These are phyloP conservation scores for Tuber calosporum DNA, from an alignment of 495 filamentous ascomycete species.

Conservation along the genomic window DNA sequence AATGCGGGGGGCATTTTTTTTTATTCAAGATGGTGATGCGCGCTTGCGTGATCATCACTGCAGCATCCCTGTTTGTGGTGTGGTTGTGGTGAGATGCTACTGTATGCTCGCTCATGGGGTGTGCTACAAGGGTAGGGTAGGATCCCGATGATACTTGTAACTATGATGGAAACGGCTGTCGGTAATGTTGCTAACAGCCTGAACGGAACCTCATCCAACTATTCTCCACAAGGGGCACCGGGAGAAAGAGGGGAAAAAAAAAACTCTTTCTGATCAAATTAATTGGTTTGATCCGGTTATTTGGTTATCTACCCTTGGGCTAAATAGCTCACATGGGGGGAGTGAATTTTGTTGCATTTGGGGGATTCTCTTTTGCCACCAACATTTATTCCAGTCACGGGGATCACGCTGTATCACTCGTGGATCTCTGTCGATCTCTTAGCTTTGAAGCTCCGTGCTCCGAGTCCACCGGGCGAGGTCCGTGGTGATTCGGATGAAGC, in stretches of 20 bases:
- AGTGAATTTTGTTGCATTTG: not conserved
- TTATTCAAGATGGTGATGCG: not conserved
- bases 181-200: not conserved
- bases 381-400: not conserved
- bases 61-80: not conserved
- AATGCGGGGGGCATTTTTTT: not conserved
- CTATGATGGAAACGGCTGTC: not conserved
- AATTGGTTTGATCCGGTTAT: not conserved
- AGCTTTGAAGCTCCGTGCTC: not conserved
- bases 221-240: not conserved
- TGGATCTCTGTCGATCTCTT: not conserved
- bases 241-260: not conserved
- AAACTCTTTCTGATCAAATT: not conserved
- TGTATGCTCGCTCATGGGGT: not conserved
- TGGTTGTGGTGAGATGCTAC: conserved; percentile 5
- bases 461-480: not conserved
- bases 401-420: not conserved
- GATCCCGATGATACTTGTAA: not conserved
- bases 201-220: not conserved
- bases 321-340: not conserved
- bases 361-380: not conserved
- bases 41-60: conserved; percentile 2
- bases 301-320: not conserved
- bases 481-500: conserved; percentile 1
- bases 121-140: not conserved